Evolutionary conservation across 2,329 filamentous ascomycete genomes (phyloP), one percentile per base, ranked within the genome.

Genomic region (Trichoderma hamatum): DNA sequence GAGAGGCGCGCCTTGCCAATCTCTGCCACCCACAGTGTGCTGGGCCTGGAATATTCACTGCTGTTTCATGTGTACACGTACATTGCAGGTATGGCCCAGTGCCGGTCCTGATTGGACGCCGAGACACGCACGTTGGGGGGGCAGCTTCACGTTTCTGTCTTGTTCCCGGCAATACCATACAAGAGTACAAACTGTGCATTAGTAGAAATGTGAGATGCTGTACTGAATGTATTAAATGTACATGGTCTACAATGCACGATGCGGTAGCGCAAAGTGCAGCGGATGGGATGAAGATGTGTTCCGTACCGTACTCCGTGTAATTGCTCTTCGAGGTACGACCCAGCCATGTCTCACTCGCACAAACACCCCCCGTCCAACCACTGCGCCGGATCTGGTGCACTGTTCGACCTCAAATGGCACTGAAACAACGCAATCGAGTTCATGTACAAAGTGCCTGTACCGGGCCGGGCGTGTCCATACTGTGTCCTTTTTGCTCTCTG

Each of bases 41-140:
- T 14, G 30, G 24, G 19, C 26, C 54, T 54, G n/a, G n/a, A n/a
- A n/a, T n/a, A n/a, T 36, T n/a, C 21, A 36, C 28, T 46, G 54
- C 14, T 55, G 63, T 67, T 67, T 67, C 63, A 67, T 58, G 63
- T 67, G 63, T 34, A 43, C 39, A 43, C 39, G 39, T 43, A 43
- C 39, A 43, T n/a, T 43, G 5, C 59, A 28, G 39, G 26, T 30
- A 26, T 34, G 63, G 21, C 30, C 24, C 63, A 49, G 11, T 21
- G 54, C 54, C 26, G 16, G 36, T 13, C 39, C 26, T 67, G 63
- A 67, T 67, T 67, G 52, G 54, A n/a, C 55, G 30, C 54, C 39
- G 51, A 59, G 39, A 59, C 52, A 43, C 39, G 52, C 32, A 39
- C 56, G n/a, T 39, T 55, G 49, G 19, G 16, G 21, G 21, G n/a